Conservation (phyloP, 139 green algal species). For the Nannochloris sp. region DNA sequence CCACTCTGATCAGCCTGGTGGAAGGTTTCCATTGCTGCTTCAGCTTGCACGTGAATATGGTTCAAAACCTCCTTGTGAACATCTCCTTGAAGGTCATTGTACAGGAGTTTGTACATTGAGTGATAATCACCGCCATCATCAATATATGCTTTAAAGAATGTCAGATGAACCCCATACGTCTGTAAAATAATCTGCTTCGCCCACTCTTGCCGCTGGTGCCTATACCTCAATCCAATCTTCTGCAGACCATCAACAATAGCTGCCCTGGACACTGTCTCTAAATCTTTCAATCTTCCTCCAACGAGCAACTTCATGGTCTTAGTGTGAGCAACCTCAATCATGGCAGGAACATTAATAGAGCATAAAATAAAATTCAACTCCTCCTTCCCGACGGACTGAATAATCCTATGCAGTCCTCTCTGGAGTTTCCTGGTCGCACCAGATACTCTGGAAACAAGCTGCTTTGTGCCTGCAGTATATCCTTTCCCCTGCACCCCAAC, state of each 20-base stretch:
- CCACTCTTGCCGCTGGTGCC: slow-evolving; percentile 30
- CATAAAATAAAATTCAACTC: slow-evolving; percentile 49
- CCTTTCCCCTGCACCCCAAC: slow-evolving; percentile 16
- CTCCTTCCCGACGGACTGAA: slow-evolving; percentile 5
- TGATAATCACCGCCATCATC: slow-evolving; percentile 52
- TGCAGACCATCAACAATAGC: slow-evolving; percentile 45
- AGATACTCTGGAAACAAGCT: slow-evolving; percentile 21
- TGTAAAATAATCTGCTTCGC: slow-evolving; percentile 29
- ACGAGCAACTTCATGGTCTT: slow-evolving; percentile 32
- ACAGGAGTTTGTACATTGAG: slow-evolving; percentile 48
- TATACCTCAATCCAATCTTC: slow-evolving; percentile 46
- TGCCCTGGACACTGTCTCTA: slow-evolving; percentile 30
- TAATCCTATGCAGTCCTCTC: slow-evolving; percentile 16
- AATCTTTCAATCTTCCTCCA: slow-evolving; percentile 15
- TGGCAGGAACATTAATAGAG: slow-evolving; percentile 34
- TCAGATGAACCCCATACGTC: slow-evolving; percentile 43
- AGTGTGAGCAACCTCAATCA: slow-evolving; percentile 25
- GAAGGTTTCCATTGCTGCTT: slow-evolving; percentile 11
- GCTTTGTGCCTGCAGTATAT: slow-evolving; percentile 30
- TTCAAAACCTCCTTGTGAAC: slow-evolving; percentile 31
- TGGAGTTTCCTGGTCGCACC: slow-evolving; percentile 23
- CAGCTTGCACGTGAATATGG: slow-evolving; percentile 35
- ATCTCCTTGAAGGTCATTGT: slow-evolving; percentile 46
- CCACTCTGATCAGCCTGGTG: background rate
- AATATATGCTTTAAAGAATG: slow-evolving; percentile 40